Evolutionary conservation across 176 grass and related monocot species (phyloP).

Genomic region (Microstegium vimineum): DNA sequence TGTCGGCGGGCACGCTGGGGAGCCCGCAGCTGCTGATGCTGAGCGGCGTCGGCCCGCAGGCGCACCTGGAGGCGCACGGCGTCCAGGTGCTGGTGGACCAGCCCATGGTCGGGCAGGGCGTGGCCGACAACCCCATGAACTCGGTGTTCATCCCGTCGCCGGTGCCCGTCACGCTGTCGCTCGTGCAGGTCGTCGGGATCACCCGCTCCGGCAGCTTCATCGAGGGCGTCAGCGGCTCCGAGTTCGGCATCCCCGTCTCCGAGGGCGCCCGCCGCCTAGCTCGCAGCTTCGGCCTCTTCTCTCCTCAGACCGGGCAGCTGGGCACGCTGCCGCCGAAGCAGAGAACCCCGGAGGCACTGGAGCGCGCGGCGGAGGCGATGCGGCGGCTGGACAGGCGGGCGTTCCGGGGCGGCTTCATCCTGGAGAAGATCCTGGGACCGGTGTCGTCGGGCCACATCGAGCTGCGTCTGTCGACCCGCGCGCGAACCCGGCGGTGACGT

Average conservation of each 20-base stretch:
- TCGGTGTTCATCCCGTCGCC: constrained; percentile 70
- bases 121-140: constrained; percentile 89
- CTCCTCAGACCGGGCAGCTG: constrained; percentile 63
- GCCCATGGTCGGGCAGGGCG: constrained; percentile 70
- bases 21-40: constrained; percentile 91
- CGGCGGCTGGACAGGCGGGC: constrained; percentile 37
- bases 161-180: constrained; percentile 44
- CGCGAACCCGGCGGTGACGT: constrained; percentile 71
- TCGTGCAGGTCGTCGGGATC: constrained; percentile 81
- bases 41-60: constrained; percentile 68
- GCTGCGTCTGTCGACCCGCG: constrained; percentile 56
- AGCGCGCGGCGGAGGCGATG: constrained; percentile 52
- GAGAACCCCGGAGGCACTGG: constrained; percentile 58
- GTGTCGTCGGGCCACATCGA: constrained; percentile 67
- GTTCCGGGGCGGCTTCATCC: constrained; percentile 77
- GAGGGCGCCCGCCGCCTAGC: constrained; percentile 3
- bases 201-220: constrained; percentile 68
- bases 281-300: constrained; percentile 67
- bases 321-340: constrained; percentile 63
- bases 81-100: constrained; percentile 59
- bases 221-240: constrained; percentile 64
- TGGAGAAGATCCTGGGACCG: constrained; percentile 73
- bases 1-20: constrained; percentile 66
- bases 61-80: constrained; percentile 56
- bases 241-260: constrained; percentile 47